Conservation (phyloP, 768 basidiomycete genomes). For the Hygrophoropsis aurantiaca region DNA sequence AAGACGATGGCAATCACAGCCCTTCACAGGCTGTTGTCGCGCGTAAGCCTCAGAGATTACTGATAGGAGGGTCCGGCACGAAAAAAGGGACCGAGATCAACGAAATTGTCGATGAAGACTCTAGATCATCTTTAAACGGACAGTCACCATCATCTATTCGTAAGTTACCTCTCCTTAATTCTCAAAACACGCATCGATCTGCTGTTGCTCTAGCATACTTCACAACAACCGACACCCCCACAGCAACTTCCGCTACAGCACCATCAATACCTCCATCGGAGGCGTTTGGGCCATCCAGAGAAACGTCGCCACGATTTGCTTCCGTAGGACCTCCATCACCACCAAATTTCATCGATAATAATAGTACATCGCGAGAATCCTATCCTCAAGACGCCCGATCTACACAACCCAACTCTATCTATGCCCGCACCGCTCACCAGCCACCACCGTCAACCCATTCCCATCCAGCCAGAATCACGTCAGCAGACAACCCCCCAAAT, state of each 20-base stretch:
- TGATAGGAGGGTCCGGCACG: constrained; percentile 58
- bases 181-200: constrained; percentile 1
- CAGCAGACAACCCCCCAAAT: constrained; percentile 9
- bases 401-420: constrained; percentile 13
- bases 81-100: constrained; percentile 34
- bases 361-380: constrained; percentile 7
- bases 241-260: constrained; percentile 32
- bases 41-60: constrained; percentile 52
- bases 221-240: constrained; percentile 48
- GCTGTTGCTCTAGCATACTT: constrained; percentile 34
- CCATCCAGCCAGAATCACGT: constrained; percentile 2
- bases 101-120: constrained; percentile 43
- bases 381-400: constrained; percentile 14
- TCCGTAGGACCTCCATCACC: constrained; percentile 24
- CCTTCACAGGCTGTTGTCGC: constrained; percentile 46
- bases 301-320: constrained; percentile 21
- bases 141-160: constrained; percentile 15
- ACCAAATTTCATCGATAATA: constrained; percentile 9
- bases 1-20: constrained; percentile 29
- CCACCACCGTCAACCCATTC: neutral
- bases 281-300: constrained; percentile 8
- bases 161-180: constrained; percentile 6
- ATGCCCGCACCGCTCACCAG: constrained; percentile 23
- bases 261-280: constrained; percentile 37
- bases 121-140: constrained; percentile 25